Evolutionary conservation across 768 basidiomycete genomes (phyloP).

Genomic region (Leucosporidium yakuticum): DNA sequence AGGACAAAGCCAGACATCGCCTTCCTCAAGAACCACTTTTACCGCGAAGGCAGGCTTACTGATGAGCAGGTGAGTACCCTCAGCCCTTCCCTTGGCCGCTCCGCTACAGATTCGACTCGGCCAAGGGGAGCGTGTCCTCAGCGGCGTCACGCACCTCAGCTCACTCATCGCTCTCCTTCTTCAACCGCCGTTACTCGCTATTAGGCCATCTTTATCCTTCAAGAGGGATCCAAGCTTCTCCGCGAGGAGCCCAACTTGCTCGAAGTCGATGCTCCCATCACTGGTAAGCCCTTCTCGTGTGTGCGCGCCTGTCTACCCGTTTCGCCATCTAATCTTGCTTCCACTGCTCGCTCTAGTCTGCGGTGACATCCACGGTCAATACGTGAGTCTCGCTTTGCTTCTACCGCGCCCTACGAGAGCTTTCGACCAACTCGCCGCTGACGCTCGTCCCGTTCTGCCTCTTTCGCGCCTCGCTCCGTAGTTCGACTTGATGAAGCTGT

Average conservation of each 20-base stretch:
- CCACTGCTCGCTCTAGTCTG: slow-evolving; percentile 57
- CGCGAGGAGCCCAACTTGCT: slow-evolving; percentile 81
- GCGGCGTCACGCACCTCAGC: background rate
- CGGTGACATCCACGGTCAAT: slow-evolving; percentile 99
- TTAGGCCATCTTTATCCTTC: slow-evolving; percentile 88
- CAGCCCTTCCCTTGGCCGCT: background rate
- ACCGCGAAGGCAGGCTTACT: slow-evolving; percentile 85
- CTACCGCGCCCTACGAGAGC: background rate
- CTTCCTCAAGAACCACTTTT: slow-evolving; percentile 98
- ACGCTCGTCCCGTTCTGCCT: background rate
- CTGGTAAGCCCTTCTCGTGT: slow-evolving; percentile 55
- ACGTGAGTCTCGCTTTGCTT: slow-evolving; percentile 51
- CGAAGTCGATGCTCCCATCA: slow-evolving; percentile 94
- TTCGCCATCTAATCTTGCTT: too few relatives aligned
- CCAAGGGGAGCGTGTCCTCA: background rate
- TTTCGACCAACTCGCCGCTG: background rate
- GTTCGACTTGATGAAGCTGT: slow-evolving; percentile 93
- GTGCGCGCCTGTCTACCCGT: background rate
- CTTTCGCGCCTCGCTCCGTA: slow-evolving; percentile 41
- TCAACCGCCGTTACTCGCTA: background rate
- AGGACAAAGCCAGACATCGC: slow-evolving; percentile 82
- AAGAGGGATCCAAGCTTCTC: slow-evolving; percentile 76
- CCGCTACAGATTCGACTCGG: background rate
- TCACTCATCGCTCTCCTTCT: background rate
- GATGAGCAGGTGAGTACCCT: slow-evolving; percentile 53